Percentiles rank a stretch among this genome's conserved stretches.
These are phyloP conservation scores for Iris macrosiphon DNA, from an alignment of 106 monocot genomes.

Conservation along the genomic window DNA sequence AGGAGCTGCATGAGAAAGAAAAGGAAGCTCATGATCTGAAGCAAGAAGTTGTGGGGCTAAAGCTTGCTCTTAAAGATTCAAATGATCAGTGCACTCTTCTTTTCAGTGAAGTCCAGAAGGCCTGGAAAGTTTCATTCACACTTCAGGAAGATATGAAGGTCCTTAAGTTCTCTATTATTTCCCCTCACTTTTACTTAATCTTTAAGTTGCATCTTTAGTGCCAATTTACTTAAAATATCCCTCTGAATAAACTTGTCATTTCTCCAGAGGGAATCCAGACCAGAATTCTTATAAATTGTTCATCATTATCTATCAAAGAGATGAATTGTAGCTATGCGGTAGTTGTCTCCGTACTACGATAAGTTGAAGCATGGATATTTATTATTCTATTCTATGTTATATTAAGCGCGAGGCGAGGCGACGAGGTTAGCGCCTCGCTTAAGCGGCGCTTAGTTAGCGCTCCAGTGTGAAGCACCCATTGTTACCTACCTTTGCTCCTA, in stretches of 20 bases:
- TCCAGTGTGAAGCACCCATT: too few species aligned
- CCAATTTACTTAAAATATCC: not conserved
- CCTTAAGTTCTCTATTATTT: conserved; percentile 6
- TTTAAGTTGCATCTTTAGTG: not conserved
- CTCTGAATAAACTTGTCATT: not conserved
- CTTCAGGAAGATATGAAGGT: conserved; percentile 96
- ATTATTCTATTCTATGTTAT: too few species aligned
- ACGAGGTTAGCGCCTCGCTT: too few species aligned
- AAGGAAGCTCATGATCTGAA: conserved; percentile 62
- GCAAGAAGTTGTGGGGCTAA: conserved; percentile 53
- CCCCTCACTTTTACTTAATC: not conserved
- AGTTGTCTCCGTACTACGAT: too few species aligned
- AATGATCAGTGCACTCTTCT: conserved; percentile 89
- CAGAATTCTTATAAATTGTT: too few species aligned
- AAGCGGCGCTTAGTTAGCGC: too few species aligned
- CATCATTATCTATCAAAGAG: too few species aligned
- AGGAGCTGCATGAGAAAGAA: conserved; percentile 89
- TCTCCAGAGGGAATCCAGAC: too few species aligned
- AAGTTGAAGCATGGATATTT: too few species aligned
- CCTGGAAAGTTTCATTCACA: conserved; percentile 97
- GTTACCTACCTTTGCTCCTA: too few species aligned
- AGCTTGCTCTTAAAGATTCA: conserved; percentile 67
- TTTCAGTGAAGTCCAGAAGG: conserved; percentile 99
- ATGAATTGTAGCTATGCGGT: too few species aligned
- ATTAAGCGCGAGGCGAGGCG: too few species aligned